Conservation (phyloP, 148 eudicot genomes). For the Heliosperma pusillum region DNA sequence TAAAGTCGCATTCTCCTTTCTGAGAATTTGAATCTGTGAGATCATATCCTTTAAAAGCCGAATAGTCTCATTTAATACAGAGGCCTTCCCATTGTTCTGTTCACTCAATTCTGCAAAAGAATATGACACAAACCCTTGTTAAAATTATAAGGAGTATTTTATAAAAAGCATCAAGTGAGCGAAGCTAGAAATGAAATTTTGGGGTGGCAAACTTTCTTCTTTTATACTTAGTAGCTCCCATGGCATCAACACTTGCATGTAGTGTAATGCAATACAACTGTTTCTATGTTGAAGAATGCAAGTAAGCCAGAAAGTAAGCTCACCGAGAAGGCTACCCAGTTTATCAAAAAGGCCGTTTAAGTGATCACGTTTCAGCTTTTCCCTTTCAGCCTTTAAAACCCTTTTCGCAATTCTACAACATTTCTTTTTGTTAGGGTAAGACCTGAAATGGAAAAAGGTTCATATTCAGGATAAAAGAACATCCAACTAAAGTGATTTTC, state of each 20-base stretch:
- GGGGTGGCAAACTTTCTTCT: no score
- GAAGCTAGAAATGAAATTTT: background rate
- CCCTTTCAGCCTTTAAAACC: conserved; percentile 76
- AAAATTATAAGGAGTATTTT: background rate
- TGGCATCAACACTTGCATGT: no score
- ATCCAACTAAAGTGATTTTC: background rate
- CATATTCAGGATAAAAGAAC: background rate
- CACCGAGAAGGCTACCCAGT: conserved; percentile 73
- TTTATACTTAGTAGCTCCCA: no score
- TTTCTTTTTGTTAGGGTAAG: conserved; percentile 44
- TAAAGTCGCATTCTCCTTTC: conserved; percentile 60
- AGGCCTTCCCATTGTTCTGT: conserved; percentile 69
- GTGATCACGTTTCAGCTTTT: conserved; percentile 78
- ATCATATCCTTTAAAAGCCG: conserved; percentile 52
- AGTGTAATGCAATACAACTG: no score
- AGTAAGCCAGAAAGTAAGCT: conserved; percentile 15
- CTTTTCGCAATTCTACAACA: conserved; percentile 51
- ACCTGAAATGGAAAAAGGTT: conserved; percentile 32
- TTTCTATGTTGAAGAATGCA: background rate
- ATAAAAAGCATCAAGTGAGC: background rate
- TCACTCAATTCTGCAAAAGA: conserved; percentile 49
- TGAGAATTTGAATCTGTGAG: conserved; percentile 54
- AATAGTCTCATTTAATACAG: conserved; percentile 54
- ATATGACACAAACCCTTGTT: background rate
- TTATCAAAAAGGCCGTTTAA: conserved; percentile 70